Base-by-base conservation (phyloP, 2,329 filamentous ascomycete genomes). In the Neopestalotiopsis rosae region DNA sequence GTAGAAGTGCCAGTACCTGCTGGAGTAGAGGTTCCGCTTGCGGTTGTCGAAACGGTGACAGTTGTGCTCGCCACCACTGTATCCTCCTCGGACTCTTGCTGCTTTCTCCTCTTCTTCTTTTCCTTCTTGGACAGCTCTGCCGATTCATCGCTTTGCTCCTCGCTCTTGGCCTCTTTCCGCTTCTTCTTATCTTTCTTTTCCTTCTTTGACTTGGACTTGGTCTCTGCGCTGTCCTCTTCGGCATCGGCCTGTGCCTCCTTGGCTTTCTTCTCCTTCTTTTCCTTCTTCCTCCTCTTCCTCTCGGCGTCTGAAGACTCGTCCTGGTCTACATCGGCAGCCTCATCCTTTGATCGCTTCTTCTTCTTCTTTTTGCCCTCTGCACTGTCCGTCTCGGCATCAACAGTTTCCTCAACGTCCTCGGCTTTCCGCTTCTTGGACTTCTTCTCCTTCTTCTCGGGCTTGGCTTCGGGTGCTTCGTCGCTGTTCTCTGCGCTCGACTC, bases 41-140 rank as follows among this genome's bases (percentile, higher is more conserved):
- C 75, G 20, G 68, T 70, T 61, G 71, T 72, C 4, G 74, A 74
- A 45, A 71, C 67, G 32, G 34, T 32, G 10, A 56, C 52, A 20
- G 32, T 32, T 30, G 42, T 30, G 24, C 30, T 66, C 56, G 70
- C 71, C 57, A 78, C 77, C 12, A 72, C 72, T 28, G 76, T 75
- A 65, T 73, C 70, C 56, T 76, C 78, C 63, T 75, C 73, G 61
- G 77, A 81, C 57, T 80, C 80, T 45, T 74, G 77, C 74, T 78
- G 82, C 74, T 84, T 83, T 75, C 87, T 89, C 74, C 85, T 85
- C 73, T 83, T 81, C 17, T 82, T 80, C 74, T 82, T 82, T 69
- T 84, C 81, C 9, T 20, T 75, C 72, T 68, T 74, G 71, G 40
- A 67, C 45, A 20, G 38, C 49, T 62, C 59, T 2, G 32, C 30